phyloP scores from a whole-genome alignment of 225 moss, liverwort and hornwort genomes.

The Ulota crispa region DNA sequence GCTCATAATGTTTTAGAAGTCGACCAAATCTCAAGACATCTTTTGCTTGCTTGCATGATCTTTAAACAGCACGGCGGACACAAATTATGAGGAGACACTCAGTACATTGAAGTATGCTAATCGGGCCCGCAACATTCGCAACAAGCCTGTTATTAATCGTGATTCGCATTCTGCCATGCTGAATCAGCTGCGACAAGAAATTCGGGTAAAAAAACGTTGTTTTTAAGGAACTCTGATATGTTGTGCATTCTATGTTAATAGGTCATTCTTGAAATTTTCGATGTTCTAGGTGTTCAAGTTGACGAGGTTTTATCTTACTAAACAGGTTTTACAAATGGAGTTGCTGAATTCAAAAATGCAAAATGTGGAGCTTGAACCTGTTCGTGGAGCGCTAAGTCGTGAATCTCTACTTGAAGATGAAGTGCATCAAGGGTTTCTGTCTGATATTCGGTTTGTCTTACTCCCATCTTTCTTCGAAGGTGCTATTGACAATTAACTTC shows the following conservation, averaged over 20 bases:
- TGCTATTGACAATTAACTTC: constrained; percentile 14
- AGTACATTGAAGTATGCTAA: constrained; percentile 94
- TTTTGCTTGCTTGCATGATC: constrained; percentile 24
- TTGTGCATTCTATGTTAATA: neutral
- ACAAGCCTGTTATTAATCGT: constrained; percentile 93
- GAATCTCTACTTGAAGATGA: constrained; percentile 71
- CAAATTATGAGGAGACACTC: constrained; percentile 86
- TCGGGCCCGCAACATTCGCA: constrained; percentile 92
- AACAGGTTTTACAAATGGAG: constrained; percentile 77
- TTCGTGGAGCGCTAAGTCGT: constrained; percentile 62
- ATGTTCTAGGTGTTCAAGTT: neutral
- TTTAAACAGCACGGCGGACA: constrained; percentile 73
- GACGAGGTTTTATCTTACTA: constrained; percentile 1
- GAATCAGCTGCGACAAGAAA: constrained; percentile 89
- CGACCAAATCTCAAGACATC: neutral
- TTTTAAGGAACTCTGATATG: constrained; percentile 4
- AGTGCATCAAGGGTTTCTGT: constrained; percentile 67
- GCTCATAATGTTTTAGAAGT: constrained; percentile 1
- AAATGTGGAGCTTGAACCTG: constrained; percentile 70
- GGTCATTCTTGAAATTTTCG: neutral
- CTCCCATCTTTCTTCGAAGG: constrained; percentile 9
- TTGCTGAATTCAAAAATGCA: constrained; percentile 70
- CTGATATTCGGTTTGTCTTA: constrained; percentile 68
- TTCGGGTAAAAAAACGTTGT: constrained; percentile 51
- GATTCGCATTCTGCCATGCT: constrained; percentile 81